phyloP scores from a whole-genome alignment of 768 basidiomycete genomes.

The Phylloporus scabripes region DNA sequence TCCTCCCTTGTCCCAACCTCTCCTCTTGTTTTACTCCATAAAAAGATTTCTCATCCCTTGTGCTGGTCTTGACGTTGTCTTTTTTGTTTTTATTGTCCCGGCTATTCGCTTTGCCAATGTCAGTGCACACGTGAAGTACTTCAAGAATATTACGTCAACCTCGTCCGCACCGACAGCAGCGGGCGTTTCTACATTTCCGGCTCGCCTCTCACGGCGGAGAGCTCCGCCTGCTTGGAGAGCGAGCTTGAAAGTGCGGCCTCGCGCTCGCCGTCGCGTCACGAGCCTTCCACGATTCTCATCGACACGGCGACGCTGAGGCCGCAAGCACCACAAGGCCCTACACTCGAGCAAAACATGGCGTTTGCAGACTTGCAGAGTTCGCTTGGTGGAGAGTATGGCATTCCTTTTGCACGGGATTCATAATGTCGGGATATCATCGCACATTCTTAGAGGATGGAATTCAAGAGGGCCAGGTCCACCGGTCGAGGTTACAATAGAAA shows the following conservation, averaged over 20 bases:
- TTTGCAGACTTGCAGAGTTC: constrained; percentile 64
- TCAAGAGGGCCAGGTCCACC: not conserved
- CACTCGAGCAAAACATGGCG: constrained; percentile 81
- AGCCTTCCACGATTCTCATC: constrained; percentile 35
- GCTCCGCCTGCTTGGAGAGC: constrained; percentile 43
- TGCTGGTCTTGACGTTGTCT: constrained; percentile 18
- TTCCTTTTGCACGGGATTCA: constrained; percentile 10
- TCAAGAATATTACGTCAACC: constrained; percentile 91
- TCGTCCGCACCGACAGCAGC: constrained; percentile 77
- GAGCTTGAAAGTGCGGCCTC: constrained; percentile 50
- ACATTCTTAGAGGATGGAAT: not conserved
- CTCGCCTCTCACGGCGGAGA: constrained; percentile 37
- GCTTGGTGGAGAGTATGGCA: constrained; percentile 26
- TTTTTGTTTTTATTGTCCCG: constrained; percentile 6
- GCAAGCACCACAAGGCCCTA: constrained; percentile 51
- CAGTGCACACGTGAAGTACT: constrained; percentile 88
- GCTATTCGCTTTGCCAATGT: constrained; percentile 5
- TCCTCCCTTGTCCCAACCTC: constrained; percentile 1
- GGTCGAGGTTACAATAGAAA: constrained; percentile 1
- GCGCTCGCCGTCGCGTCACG: constrained; percentile 31
- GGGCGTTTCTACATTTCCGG: constrained; percentile 52
- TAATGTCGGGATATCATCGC: not conserved
- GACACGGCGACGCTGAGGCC: constrained; percentile 36
- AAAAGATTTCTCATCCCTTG: constrained; percentile 5
- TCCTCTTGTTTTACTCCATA: not conserved